Conservation (phyloP, 345 rosid species). For the Erysimum cheiranthoides region DNA sequence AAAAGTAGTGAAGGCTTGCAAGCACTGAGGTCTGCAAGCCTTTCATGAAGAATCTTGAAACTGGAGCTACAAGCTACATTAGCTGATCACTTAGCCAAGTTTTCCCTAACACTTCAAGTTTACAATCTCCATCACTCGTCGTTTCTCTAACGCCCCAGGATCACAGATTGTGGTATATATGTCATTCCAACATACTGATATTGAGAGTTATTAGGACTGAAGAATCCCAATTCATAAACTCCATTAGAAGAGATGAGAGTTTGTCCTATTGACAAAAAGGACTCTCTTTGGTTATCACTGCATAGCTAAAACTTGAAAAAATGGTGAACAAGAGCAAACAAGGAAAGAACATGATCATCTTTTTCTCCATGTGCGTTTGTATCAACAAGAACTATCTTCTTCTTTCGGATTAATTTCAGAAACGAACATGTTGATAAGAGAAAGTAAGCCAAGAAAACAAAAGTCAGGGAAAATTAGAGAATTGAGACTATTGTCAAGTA, state of each 20-base stretch:
- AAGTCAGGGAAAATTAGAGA: not conserved
- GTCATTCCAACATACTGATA: constrained; percentile 45
- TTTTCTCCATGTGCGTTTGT: not conserved
- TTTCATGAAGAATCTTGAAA: too few relatives aligned
- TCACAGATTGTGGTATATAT: too few relatives aligned
- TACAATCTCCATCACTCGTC: too few relatives aligned
- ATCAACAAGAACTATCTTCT: constrained; percentile 13
- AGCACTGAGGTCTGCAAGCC: too few relatives aligned
- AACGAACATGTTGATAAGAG: not conserved
- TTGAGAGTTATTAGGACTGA: constrained; percentile 16
- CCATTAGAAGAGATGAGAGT: constrained; percentile 24
- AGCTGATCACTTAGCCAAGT: too few relatives aligned
- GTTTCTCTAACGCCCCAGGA: too few relatives aligned
- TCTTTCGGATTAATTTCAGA: not conserved
- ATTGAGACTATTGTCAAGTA: not conserved
- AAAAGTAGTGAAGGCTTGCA: too few relatives aligned
- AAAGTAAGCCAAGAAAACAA: not conserved
- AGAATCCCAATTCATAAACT: constrained; percentile 43
- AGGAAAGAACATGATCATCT: constrained; percentile 12
- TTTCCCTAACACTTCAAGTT: too few relatives aligned
- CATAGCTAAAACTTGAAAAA: not conserved
- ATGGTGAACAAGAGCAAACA: constrained; percentile 16
- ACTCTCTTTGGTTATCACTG: not conserved
- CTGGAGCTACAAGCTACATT: too few relatives aligned
- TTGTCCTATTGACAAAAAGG: constrained; percentile 19